Conservation (phyloP, 768 basidiomycete genomes). For the Trichaptum fuscoviolaceum region DNA sequence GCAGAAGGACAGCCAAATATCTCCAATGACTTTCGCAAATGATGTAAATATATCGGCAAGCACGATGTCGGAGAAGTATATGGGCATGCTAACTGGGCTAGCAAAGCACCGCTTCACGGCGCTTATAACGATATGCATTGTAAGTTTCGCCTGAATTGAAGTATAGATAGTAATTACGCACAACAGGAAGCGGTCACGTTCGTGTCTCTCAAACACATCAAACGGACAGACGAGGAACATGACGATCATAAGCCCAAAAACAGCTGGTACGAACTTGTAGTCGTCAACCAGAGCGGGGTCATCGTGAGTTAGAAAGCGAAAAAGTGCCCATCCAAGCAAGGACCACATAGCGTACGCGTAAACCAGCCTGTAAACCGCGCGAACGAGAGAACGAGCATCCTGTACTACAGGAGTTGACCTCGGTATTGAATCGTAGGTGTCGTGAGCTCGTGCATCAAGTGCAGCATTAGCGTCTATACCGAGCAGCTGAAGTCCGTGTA, state of each 20-base stretch:
- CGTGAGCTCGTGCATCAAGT: constrained; percentile 48
- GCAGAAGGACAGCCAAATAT: constrained; percentile 81
- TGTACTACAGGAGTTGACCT: constrained; percentile 26
- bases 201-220: constrained; percentile 57
- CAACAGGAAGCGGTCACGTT: constrained; percentile 76
- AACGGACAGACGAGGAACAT: constrained; percentile 62
- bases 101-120: constrained; percentile 70
- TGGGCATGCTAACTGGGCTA: constrained; percentile 50
- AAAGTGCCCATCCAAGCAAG: constrained; percentile 63
- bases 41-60: constrained; percentile 96
- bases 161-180: constrained; percentile 35
- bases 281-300: constrained; percentile 59
- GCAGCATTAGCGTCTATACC: constrained; percentile 70
- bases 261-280: constrained; percentile 70
- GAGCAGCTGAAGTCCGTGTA: constrained; percentile 73
- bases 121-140: constrained; percentile 33
- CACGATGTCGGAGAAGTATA: constrained; percentile 88
- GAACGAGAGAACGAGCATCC: constrained; percentile 39
- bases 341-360: constrained; percentile 55
- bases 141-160: constrained; percentile 6
- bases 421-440: constrained; percentile 3
- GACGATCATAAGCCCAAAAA: constrained; percentile 56
- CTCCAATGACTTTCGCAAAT: constrained; percentile 94
- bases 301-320: constrained; percentile 52
- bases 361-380: constrained; percentile 64